These are phyloP conservation scores for Dryas octopetala DNA, from an alignment of 306 rosid genomes.

Conservation along the genomic window DNA sequence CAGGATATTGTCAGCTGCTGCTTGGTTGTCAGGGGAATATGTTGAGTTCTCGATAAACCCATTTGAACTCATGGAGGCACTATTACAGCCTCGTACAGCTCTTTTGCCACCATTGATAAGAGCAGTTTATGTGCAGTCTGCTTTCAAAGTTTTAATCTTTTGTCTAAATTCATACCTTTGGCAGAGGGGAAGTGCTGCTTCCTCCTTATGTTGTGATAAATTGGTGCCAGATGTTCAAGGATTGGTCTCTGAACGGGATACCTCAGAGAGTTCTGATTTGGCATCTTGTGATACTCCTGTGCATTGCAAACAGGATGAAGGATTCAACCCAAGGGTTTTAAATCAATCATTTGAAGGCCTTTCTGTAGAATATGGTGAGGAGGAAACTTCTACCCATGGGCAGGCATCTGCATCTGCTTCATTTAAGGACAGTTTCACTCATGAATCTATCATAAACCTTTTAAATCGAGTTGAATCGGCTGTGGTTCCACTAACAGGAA, in stretches of 20 bases:
- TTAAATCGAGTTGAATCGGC: constrained; percentile 56
- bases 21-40: constrained; percentile 88
- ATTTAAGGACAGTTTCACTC: constrained; percentile 33
- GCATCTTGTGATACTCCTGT: constrained; percentile 34
- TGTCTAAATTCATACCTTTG: constrained; percentile 55
- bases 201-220: constrained; percentile 29
- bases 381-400: constrained; percentile 27
- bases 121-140: constrained; percentile 82
- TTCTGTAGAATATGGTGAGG: constrained; percentile 32
- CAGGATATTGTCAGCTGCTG: constrained; percentile 74
- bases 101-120: constrained; percentile 74
- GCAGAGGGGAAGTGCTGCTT: constrained; percentile 34
- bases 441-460: constrained; percentile 48
- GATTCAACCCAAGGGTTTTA: constrained; percentile 48
- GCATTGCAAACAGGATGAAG: constrained; percentile 44
- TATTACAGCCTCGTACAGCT: constrained; percentile 83
- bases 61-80: constrained; percentile 84
- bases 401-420: constrained; percentile 32
- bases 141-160: constrained; percentile 63
- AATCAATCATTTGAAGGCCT: constrained; percentile 42
- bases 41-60: constrained; percentile 61
- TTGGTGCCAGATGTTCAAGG: constrained; percentile 33
- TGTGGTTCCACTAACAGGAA: constrained; percentile 51
- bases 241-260: constrained; percentile 29
- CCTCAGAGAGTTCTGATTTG: constrained; percentile 37